These are phyloP conservation scores for Corymbia maculata DNA, from an alignment of 345 rosid genomes.

Conservation along the genomic window DNA sequence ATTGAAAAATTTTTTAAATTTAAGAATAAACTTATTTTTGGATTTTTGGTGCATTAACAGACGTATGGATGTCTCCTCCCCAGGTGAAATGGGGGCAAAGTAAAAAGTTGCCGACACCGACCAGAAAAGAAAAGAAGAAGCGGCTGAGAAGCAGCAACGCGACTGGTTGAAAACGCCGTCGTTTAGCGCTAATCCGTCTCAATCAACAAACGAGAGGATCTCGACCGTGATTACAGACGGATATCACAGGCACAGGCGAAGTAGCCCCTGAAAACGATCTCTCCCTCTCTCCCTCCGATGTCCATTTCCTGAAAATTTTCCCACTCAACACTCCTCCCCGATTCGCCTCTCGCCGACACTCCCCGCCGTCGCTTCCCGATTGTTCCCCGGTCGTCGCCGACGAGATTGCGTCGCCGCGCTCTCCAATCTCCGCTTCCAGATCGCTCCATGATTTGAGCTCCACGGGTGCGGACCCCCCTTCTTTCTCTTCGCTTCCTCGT, in stretches of 20 bases:
- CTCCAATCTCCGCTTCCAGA: not conserved
- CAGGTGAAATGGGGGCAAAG: not conserved
- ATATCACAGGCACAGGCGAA: not conserved
- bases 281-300: not conserved
- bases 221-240: not conserved
- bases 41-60: too few relatives aligned
- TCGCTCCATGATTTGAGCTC: conserved; percentile 3
- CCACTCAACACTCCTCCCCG: not conserved
- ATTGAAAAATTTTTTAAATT: too few relatives aligned
- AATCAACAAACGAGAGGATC: not conserved
- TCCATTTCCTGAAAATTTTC: not conserved
- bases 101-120: not conserved
- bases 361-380: not conserved
- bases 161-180: not conserved
- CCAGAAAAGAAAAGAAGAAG: not conserved
- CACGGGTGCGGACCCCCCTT: not conserved
- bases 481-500: not conserved
- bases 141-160: not conserved
- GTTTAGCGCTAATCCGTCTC: not conserved
- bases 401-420: not conserved
- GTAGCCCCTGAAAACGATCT: not conserved
- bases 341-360: not conserved
- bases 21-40: too few relatives aligned
- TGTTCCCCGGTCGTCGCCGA: not conserved
- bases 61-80: not conserved